Base-by-base conservation (phyloP, 2,329 filamentous ascomycete species). In the Fusarium decemcellulare region DNA sequence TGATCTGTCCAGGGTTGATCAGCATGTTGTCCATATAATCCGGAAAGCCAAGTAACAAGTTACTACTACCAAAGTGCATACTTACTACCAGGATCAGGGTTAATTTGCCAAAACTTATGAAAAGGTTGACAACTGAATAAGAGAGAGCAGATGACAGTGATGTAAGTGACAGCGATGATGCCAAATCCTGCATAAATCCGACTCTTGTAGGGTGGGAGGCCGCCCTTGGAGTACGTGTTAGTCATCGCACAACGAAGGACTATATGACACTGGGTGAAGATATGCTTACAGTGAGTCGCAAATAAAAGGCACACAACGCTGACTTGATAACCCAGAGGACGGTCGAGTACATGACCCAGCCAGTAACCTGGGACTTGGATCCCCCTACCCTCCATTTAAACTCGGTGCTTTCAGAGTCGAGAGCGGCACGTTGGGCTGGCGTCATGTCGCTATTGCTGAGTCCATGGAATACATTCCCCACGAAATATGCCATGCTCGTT, bases 371-470 rank as follows among this genome's bases (percentile, higher is more conserved):
- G 0, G 87, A 83, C 70, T 89, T 89, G 11, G 86, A 87, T 0
- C 88, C 88, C 3, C 82, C 75, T 0, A 88, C 79, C n/a, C 87
- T 83, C 18, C 3, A 0, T 12, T 72, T 29, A 69, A 61, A 88
- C 70, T 89, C 86, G 6, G 78, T 72, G 11, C 82, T 82, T 10
- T 76, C 60, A 0, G 83, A 79, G 6, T 80, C 78, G 12, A 90
- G 77, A 0, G 79, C 75, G 6, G 71, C 75, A 8, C 88, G 83
- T 64, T 87, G 75, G 18, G 80, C 81, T 14, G 84, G 78, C 3
- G 87, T 85, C 85, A 90, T 89, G 59, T 81, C 77, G 68, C 88
- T 88, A 67, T 90, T 89, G 18, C 87, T 86, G 4, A 89, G 77
- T 0, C 87, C 87, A 46, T 80, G 77, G 51, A 81, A 86, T 63